Evolutionary conservation across 2,329 filamentous ascomycete species (phyloP).

Genomic region (Penicillium sumatraense): DNA sequence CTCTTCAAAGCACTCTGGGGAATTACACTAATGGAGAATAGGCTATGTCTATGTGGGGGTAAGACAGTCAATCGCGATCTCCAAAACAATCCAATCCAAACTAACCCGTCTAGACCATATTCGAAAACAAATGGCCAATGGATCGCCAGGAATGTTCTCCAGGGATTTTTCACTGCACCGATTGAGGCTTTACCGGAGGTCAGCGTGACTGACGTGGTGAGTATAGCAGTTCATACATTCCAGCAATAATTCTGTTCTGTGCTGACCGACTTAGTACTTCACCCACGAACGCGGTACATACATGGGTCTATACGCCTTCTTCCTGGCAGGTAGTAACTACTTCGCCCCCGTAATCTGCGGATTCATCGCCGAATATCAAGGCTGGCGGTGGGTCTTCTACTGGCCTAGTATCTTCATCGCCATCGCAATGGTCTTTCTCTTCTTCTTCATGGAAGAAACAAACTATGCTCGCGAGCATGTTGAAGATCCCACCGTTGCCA

Average conservation of each 20-base stretch:
- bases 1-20: background rate
- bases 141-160: constrained; percentile 43
- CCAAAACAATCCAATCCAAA: background rate
- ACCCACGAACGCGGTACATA: constrained; percentile 47
- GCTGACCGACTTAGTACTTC: constrained; percentile 39
- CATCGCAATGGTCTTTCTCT: constrained; percentile 52
- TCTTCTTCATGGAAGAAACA: constrained; percentile 62
- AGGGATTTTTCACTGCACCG: constrained; percentile 46
- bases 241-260: background rate
- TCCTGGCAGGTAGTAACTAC: constrained; percentile 48
- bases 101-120: constrained; percentile 31
- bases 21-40: constrained; percentile 8
- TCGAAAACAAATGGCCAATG: constrained; percentile 41
- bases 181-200: constrained; percentile 49
- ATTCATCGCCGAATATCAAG: constrained; percentile 52
- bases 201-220: constrained; percentile 47
- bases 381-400: constrained; percentile 55
- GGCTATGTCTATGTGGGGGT: constrained; percentile 40
- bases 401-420: constrained; percentile 58
- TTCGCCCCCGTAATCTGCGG: constrained; percentile 53
- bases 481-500: constrained; percentile 9
- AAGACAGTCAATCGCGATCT: constrained; percentile 9
- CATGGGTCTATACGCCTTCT: constrained; percentile 46
- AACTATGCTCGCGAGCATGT: constrained; percentile 48
- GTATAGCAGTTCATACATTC: no score